These are phyloP conservation scores for Kalaharituber pfeilii DNA, from an alignment of 2,329 filamentous ascomycete species.

Conservation along the genomic window DNA sequence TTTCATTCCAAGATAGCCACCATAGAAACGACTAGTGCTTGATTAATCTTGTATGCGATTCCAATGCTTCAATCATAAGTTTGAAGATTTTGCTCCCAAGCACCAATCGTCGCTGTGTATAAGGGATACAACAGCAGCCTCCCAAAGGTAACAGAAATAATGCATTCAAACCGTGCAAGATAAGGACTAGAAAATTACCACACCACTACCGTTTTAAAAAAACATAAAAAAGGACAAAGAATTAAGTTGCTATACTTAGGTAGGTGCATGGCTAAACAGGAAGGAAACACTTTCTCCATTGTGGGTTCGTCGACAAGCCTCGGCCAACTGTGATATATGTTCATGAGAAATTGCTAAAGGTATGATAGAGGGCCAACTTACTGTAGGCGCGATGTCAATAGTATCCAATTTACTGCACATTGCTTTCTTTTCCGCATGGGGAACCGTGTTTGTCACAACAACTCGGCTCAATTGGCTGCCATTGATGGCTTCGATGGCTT, in stretches of 20 bases:
- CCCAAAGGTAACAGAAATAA: no score
- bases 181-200: no score
- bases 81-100: no score
- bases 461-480: conserved; percentile 56
- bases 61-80: no score
- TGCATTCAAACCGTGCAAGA: no score
- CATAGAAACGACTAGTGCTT: no score
- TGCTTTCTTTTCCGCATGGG: conserved; percentile 62
- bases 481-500: conserved; percentile 75
- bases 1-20: no score
- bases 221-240: no score
- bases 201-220: no score
- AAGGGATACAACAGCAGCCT: no score
- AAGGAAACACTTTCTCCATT: conserved; percentile 52
- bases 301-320: conserved; percentile 53
- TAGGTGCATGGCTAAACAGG: conserved; percentile 41
- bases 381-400: conserved; percentile 76
- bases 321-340: conserved; percentile 35
- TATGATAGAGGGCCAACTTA: conserved; percentile 8
- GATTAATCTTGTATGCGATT: no score
- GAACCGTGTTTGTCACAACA: conserved; percentile 83
- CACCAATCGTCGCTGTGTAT: no score
- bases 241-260: conserved; percentile 3
- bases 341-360: neutral
- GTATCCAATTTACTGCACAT: conserved; percentile 65